These are phyloP conservation scores for Pyricularia pennisetigena DNA, from an alignment of 2,329 filamentous ascomycete genomes.

Conservation along the genomic window DNA sequence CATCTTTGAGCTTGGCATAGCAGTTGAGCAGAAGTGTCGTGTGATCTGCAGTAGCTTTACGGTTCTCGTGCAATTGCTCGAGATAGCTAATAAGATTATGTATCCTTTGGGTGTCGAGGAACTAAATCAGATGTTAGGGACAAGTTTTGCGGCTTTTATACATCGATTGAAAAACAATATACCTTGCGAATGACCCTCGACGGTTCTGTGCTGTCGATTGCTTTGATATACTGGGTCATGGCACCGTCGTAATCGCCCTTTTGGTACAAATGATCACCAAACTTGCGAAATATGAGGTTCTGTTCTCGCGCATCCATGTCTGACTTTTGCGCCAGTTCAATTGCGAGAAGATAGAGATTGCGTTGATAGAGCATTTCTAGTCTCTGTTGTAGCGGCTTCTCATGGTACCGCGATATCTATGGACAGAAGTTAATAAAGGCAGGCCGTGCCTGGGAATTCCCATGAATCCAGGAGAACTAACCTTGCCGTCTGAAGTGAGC, in stretches of 20 bases:
- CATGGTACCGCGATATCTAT: constrained; percentile 77
- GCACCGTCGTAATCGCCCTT: constrained; percentile 94
- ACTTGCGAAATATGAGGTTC: constrained; percentile 85
- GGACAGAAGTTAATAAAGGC: neutral
- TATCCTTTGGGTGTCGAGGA: constrained; percentile 93
- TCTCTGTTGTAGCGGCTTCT: constrained; percentile 83
- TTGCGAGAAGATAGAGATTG: constrained; percentile 84
- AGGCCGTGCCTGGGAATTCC: neutral
- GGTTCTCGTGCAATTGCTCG: constrained; percentile 89
- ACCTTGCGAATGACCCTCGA: constrained; percentile 94
- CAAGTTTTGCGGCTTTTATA: neutral
- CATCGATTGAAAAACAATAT: constrained; percentile 5
- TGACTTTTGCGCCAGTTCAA: constrained; percentile 84
- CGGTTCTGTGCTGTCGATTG: constrained; percentile 91
- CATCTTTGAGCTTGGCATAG: constrained; percentile 96
- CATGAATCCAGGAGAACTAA: constrained; percentile 23
- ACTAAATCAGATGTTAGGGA: neutral
- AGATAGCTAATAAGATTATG: constrained; percentile 96
- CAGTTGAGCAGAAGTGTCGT: constrained; percentile 93
- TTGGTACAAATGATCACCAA: constrained; percentile 89
- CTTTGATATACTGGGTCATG: constrained; percentile 97
- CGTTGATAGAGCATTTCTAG: constrained; percentile 89
- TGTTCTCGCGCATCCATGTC: constrained; percentile 73
- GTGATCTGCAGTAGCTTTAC: constrained; percentile 88
- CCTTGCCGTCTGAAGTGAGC: constrained; percentile 87